Base-by-base conservation (phyloP, 495 filamentous ascomycete genomes). In the Tetracladium setigerum region DNA sequence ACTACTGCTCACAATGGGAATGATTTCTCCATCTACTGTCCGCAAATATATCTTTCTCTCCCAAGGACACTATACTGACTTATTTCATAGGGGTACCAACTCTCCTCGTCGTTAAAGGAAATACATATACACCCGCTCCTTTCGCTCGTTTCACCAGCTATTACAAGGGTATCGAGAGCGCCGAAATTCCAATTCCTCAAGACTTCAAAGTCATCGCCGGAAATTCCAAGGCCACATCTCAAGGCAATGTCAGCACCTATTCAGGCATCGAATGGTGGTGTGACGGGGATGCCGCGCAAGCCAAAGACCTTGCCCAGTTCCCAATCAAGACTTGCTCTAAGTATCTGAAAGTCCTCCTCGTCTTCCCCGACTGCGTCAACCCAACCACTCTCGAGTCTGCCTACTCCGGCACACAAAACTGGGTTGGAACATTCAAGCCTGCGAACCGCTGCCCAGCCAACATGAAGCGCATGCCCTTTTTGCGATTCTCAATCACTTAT, bases 301-400 rank as follows among this genome's bases (percentile, higher is more conserved):
- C 17, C 9, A 16, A 13, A 10, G 50, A 49, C 40, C 24, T 35
- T 5, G 50, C 44, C 37, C 44, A 15, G 9, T 60, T 62, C 45
- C 60, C 60, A 15, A 67, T 60, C 42, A 64, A 57, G 35, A 78
- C 77, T 33, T 78, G 76, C 69, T 69, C 68, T 24, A 67, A 61
- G 13, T 71, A 73, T 35, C 60, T 80, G 15, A 67, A 73, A 47
- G 53, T 69, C 46, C 67, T 81, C 41, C 66, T 73, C 0, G 57
- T 56, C 24, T 78, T 63, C 51, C 61, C 53, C 8, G 46, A 61
- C 22, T 63, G 61, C 47, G 58, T 63, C 50, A 55, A 63, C 47
- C 27, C 43, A 1, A 48, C 49, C 33, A 60, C 51, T 1, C 40
- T 60, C 15, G 50, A 56, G 36, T 49, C 41, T 4, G 48, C 54